phyloP scores from a whole-genome alignment of 1,139 yeast species.

The Dujonia santamariae region DNA sequence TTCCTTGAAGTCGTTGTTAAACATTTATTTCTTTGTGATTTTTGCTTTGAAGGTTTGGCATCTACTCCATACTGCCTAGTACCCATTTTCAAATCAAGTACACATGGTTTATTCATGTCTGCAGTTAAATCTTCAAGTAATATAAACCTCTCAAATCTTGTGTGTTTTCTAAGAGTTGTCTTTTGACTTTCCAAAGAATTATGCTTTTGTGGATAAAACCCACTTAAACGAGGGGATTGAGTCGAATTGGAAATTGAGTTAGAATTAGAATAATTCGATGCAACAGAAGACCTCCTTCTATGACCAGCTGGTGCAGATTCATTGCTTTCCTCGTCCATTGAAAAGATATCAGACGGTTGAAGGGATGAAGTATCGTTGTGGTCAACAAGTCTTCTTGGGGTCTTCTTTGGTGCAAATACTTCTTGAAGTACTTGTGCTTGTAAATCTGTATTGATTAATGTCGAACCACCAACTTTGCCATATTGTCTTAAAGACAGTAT shows the following conservation, averaged over 20 bases:
- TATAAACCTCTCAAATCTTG: slow-evolving; percentile 74
- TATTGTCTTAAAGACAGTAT: slow-evolving; percentile 3
- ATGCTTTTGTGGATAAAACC: not conserved
- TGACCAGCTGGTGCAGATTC: not conserved
- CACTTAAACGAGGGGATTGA: slow-evolving; percentile 4
- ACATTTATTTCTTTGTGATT: slow-evolving; percentile 82
- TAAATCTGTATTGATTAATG: slow-evolving; percentile 36
- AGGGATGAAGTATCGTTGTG: not conserved
- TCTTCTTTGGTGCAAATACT: slow-evolving; percentile 29
- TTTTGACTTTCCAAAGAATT: slow-evolving; percentile 2
- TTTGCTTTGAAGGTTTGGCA: slow-evolving; percentile 68
- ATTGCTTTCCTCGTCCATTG: slow-evolving; percentile 31
- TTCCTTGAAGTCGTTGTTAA: slow-evolving; percentile 72
- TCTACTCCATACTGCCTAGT: slow-evolving; percentile 98
- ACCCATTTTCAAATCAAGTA: slow-evolving; percentile 95
- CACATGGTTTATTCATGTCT: slow-evolving; percentile 83
- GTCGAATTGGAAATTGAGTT: slow-evolving; percentile 1
- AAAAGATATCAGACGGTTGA: slow-evolving; percentile 21
- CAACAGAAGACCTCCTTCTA: slow-evolving; percentile 5
- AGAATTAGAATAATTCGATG: slow-evolving; percentile 3
- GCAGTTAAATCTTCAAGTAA: slow-evolving; percentile 88
- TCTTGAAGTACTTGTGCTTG: slow-evolving; percentile 41
- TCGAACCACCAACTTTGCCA: slow-evolving; percentile 29
- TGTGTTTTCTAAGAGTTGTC: slow-evolving; percentile 33
- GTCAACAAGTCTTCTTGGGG: slow-evolving; percentile 7